Conservation (phyloP, 2,329 filamentous ascomycete genomes). For the Hymenoscyphus linearis region DNA sequence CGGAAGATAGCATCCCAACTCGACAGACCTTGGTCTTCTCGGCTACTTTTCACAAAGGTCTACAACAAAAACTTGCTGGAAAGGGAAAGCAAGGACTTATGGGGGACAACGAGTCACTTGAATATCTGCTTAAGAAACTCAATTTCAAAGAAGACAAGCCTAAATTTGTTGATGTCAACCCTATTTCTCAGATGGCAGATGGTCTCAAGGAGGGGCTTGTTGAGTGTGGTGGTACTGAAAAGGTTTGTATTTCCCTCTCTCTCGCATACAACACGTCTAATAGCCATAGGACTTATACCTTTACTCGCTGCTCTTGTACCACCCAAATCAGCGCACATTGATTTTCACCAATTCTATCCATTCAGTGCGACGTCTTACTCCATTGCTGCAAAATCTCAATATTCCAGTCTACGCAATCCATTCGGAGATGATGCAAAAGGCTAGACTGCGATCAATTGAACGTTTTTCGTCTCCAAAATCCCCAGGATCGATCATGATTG, state of each 20-base stretch:
- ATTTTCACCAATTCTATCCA: slow-evolving; percentile 97
- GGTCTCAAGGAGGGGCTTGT: slow-evolving; percentile 83
- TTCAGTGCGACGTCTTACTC: slow-evolving; percentile 78
- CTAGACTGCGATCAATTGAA: slow-evolving; percentile 86
- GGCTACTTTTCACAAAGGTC: slow-evolving; percentile 84
- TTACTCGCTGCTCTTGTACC: slow-evolving; percentile 79
- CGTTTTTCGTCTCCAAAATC: slow-evolving; percentile 67
- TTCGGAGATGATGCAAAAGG: slow-evolving; percentile 94
- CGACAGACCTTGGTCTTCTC: slow-evolving; percentile 95
- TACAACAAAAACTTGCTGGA: slow-evolving; percentile 86
- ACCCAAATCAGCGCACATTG: slow-evolving; percentile 73
- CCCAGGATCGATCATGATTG: slow-evolving; percentile 65
- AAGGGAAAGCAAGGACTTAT: slow-evolving; percentile 59
- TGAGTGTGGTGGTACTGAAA: slow-evolving; percentile 89
- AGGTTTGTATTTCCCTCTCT: slow-evolving; percentile 47
- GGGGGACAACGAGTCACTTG: slow-evolving; percentile 76
- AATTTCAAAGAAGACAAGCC: slow-evolving; percentile 81
- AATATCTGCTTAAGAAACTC: slow-evolving; percentile 84
- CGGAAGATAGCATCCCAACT: slow-evolving; percentile 43
- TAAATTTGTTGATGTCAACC: slow-evolving; percentile 89
- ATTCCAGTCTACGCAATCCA: slow-evolving; percentile 75
- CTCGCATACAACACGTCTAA: slow-evolving; percentile 18
- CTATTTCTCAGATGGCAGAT: slow-evolving; percentile 80
- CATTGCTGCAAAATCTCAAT: slow-evolving; percentile 76
- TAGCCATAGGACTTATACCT: slow-evolving; percentile 72